A percentile compares a stretch with the other conserved stretches of the same genome.
These are phyloP conservation scores for Phytophthora boehmeriae DNA, from an alignment of 352 stramenopile genomes.

Conservation along the genomic window DNA sequence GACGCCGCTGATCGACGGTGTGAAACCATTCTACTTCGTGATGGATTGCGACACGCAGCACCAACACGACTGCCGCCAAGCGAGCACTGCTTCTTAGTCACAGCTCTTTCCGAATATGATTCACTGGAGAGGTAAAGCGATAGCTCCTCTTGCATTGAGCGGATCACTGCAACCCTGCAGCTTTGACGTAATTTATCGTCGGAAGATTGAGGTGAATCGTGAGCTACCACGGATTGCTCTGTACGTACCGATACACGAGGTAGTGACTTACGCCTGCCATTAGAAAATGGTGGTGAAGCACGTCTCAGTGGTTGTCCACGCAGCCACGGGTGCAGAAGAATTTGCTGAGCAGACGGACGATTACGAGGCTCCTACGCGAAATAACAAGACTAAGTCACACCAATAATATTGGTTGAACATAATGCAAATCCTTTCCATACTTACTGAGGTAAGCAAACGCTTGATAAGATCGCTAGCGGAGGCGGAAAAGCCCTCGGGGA, in stretches of 20 bases:
- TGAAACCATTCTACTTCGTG: slow-evolving; percentile 14
- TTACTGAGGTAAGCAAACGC: slow-evolving; percentile 55
- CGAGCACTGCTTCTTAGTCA: slow-evolving; percentile 11
- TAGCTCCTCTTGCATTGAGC: slow-evolving; percentile 22
- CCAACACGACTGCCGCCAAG: slow-evolving; percentile 12
- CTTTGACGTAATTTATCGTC: slow-evolving; percentile 22
- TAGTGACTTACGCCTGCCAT: slow-evolving; percentile 19
- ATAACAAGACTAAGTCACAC: background rate
- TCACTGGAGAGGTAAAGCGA: slow-evolving; percentile 22
- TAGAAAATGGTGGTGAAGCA: slow-evolving; percentile 3
- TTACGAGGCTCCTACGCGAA: slow-evolving; percentile 41
- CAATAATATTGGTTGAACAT: background rate
- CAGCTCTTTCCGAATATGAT: slow-evolving; percentile 5
- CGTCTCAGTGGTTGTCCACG: slow-evolving; percentile 27
- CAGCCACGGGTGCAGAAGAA: slow-evolving; percentile 68
- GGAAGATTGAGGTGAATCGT: slow-evolving; percentile 10
- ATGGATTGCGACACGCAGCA: slow-evolving; percentile 1
- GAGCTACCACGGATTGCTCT: too few relatives aligned
- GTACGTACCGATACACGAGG: slow-evolving; percentile 5
- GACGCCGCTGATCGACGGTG: slow-evolving; percentile 5
- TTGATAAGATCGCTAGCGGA: slow-evolving; percentile 67
- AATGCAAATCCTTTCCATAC: background rate
- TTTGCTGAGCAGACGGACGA: slow-evolving; percentile 54
- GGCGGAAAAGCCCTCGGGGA: slow-evolving; percentile 60
- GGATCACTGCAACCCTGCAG: slow-evolving; percentile 14